Conservation (phyloP, 108 stramenopile species). For the Epithemia pelagica region DNA sequence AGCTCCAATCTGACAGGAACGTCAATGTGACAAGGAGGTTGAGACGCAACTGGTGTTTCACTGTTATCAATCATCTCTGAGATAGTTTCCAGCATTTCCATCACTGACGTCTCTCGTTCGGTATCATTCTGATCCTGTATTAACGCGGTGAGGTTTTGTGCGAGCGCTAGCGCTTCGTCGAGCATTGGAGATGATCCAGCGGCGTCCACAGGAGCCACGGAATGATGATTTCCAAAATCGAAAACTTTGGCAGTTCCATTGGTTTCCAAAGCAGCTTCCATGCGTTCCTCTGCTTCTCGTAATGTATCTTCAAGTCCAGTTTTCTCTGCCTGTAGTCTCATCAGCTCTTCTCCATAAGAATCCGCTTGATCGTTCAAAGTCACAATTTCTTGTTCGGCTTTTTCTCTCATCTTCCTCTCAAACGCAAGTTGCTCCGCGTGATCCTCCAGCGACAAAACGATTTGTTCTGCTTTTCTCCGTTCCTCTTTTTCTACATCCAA, state of each 20-base stretch:
- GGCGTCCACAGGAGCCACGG: background rate
- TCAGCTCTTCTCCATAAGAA: constrained; percentile 11
- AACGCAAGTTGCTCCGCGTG: background rate
- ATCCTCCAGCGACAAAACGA: background rate
- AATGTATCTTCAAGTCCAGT: constrained; percentile 3
- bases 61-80: constrained; percentile 11
- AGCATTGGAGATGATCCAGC: constrained; percentile 5
- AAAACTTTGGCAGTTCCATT: background rate
- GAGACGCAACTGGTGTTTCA: background rate
- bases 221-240: background rate
- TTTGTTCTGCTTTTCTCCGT: background rate
- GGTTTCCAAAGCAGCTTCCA: background rate
- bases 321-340: constrained; percentile 10
- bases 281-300: background rate
- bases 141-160: constrained; percentile 6
- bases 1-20: background rate
- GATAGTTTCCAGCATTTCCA: constrained; percentile 12
- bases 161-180: constrained; percentile 14
- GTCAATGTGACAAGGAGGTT: background rate
- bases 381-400: constrained; percentile 5
- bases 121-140: constrained; percentile 2
- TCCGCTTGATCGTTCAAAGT: constrained; percentile 11
- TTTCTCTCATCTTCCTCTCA: background rate
- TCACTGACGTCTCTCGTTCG: background rate
- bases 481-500: background rate